Evolutionary conservation across 75 land plant genomes (phyloP).

Genomic region (Ceratopteris richardii): DNA sequence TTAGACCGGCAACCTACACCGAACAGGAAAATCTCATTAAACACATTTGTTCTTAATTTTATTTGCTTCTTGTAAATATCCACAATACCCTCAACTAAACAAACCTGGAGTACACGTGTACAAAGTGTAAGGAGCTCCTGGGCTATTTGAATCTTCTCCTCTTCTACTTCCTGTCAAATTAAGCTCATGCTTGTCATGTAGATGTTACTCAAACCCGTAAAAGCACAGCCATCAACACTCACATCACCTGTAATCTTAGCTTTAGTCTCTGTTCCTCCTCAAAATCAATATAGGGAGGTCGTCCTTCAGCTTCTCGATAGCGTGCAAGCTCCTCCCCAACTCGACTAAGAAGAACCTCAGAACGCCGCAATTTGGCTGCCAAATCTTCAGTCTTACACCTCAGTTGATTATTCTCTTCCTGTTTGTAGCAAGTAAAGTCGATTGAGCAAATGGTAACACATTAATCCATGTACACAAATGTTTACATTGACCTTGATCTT

Average conservation of each 20-base stretch:
- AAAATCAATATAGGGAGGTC: slow-evolving; percentile 34
- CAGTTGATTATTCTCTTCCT: slow-evolving; percentile 83
- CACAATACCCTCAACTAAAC: no score
- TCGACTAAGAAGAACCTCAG: slow-evolving; percentile 56
- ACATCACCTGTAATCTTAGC: slow-evolving; percentile 42
- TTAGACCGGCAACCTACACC: slow-evolving; percentile 67
- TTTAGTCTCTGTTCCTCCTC: slow-evolving; percentile 57
- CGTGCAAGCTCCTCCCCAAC: slow-evolving; percentile 69
- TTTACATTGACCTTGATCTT: slow-evolving; percentile 59
- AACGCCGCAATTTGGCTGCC: slow-evolving; percentile 33
- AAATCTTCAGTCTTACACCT: slow-evolving; percentile 63
- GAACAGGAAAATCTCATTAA: not conserved
- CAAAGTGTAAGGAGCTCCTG: slow-evolving; percentile 57
- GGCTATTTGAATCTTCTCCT: slow-evolving; percentile 58
- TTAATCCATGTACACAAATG: not conserved
- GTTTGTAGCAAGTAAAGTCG: no score
- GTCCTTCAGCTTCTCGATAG: slow-evolving; percentile 44
- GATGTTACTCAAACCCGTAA: no score
- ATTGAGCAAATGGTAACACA: slow-evolving; percentile 1
- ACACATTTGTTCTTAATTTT: no score
- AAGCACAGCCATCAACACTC: not conserved
- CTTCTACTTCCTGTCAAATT: slow-evolving; percentile 64
- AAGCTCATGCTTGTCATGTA: not conserved
- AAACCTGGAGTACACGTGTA: slow-evolving; percentile 69
- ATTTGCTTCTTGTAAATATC: no score